Base-by-base conservation (phyloP, 257 asterid genomes). In the Gynochthodes officinalis region DNA sequence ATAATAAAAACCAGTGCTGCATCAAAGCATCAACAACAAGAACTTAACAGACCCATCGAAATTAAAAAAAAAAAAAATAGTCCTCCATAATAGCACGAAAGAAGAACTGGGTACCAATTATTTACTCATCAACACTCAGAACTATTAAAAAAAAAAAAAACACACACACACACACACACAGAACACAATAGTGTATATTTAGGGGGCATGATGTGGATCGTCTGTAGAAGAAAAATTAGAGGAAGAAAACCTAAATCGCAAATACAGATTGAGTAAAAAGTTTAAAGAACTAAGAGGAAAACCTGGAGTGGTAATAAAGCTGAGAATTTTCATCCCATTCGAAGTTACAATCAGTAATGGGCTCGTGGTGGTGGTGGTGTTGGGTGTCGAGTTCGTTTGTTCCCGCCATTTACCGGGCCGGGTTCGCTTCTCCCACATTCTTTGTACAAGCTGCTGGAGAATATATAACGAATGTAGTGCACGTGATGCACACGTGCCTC, bases 261-360 rank as follows among this genome's bases (percentile, higher is more conserved):
- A 19, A 18, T 0, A 52, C 9, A 54, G 71, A 43, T 55, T 58
- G 48, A 32, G n/a, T 50, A 50, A 16, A 18, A 77, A 63, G 4
- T 32, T 21, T n/a, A n/a, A n/a, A 37, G 55, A 50, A 4, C 64
- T 52, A 13, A 30, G 64, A 67, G 3, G n/a, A 16, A 61, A 75
- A 95, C 99, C 97, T 88, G 77, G 96, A 86, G 57, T 95, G 99
- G 76, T 84, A 92, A 71, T 91, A 92, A 8, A 95, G 99, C 82
- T 85, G 95, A 50, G 96, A 87, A 74, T 64, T 79, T 63, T 87
- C 90, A 74, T 95, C 97, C 99, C 99, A 95, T 77, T 84, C 79
- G 76, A 95, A 95, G 62, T 72, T 77, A 79, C 83, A 72, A 9
- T 82, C 86, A 16, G 5, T 76, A 0, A 13, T 19, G 28, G 7